Evolutionary conservation across 176 grass and related monocot species (phyloP).

Genomic region (Carex scoparia): DNA sequence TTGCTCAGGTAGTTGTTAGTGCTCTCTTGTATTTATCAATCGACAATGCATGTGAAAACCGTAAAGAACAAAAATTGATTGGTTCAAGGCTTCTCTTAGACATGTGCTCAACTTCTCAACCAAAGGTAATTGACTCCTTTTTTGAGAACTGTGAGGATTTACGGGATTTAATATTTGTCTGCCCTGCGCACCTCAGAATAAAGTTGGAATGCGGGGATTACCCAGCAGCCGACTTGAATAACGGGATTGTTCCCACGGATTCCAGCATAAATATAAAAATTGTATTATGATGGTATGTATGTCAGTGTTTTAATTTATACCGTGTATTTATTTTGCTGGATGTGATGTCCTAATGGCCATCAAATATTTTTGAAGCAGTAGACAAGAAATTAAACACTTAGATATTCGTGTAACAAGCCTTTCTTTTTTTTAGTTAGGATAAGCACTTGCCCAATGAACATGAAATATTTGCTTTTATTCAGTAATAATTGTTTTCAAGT

Average conservation of each 20-base stretch:
- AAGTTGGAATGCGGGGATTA: slow-evolving; percentile 60
- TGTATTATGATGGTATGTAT: slow-evolving; percentile 34
- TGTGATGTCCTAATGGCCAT: not conserved
- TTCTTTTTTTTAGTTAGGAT: not conserved
- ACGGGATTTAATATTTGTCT: slow-evolving; percentile 48
- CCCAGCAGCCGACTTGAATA: slow-evolving; percentile 53
- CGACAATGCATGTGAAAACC: not conserved
- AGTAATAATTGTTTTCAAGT: not conserved
- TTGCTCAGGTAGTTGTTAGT: slow-evolving; percentile 63
- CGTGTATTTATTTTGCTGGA: not conserved
- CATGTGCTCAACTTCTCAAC: not conserved
- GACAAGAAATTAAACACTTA: not conserved
- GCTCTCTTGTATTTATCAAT: slow-evolving; percentile 55
- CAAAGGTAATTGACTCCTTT: slow-evolving; percentile 40
- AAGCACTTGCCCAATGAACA: not conserved
- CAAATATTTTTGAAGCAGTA: not conserved
- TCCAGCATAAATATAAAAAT: slow-evolving; percentile 48
- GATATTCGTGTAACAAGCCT: not conserved
- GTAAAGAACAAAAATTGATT: slow-evolving; percentile 19
- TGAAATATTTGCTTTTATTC: not conserved
- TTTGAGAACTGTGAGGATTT: slow-evolving; percentile 21
- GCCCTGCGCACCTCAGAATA: slow-evolving; percentile 56
- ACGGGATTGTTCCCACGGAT: slow-evolving; percentile 71
- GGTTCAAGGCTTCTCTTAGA: slow-evolving; percentile 37
- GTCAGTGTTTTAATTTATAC: not conserved